These are phyloP conservation scores for Boletellus ananas DNA, from an alignment of 768 basidiomycete genomes.

Conservation along the genomic window DNA sequence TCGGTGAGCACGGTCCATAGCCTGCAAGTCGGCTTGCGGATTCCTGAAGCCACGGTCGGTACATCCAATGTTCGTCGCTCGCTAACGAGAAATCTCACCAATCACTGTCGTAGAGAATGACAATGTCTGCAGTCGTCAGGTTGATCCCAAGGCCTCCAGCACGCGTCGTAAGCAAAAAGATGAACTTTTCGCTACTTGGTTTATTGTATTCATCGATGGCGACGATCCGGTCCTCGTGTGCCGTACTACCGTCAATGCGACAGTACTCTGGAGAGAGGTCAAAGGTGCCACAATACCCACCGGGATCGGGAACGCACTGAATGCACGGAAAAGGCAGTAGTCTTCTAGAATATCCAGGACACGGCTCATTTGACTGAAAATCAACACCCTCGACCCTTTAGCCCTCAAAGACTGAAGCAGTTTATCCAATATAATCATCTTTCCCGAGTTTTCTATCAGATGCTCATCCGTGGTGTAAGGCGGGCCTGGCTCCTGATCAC, in stretches of 20 bases:
- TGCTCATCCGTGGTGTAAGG: conserved; percentile 99
- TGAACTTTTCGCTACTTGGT: conserved; percentile 90
- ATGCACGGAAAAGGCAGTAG: conserved; percentile 88
- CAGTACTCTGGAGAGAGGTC: conserved; percentile 69
- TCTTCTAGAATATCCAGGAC: conserved; percentile 95
- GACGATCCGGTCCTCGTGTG: conserved; percentile 92
- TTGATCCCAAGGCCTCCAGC: conserved; percentile 98
- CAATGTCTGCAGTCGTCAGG: conserved; percentile 89
- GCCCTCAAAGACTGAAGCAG: conserved; percentile 81
- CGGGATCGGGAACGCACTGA: conserved; percentile 52
- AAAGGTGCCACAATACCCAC: background rate
- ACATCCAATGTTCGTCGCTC: background rate
- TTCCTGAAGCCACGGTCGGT: conserved; percentile 56
- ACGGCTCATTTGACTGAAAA: conserved; percentile 99
- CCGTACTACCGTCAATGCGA: conserved; percentile 92
- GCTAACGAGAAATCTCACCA: conserved; percentile 52
- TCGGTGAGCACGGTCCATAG: conserved; percentile 97
- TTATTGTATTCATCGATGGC: conserved; percentile 99
- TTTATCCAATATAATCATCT: conserved; percentile 98
- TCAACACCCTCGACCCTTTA: conserved; percentile 92
- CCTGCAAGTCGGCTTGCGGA: conserved; percentile 97
- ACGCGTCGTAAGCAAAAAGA: conserved; percentile 93
- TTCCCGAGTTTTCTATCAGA: conserved; percentile 88
- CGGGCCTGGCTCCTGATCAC: conserved; percentile 83
- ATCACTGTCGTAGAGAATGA: conserved; percentile 94